phyloP scores from a whole-genome alignment of 148 eudicot species.

The Chenopodium berlandieri region DNA sequence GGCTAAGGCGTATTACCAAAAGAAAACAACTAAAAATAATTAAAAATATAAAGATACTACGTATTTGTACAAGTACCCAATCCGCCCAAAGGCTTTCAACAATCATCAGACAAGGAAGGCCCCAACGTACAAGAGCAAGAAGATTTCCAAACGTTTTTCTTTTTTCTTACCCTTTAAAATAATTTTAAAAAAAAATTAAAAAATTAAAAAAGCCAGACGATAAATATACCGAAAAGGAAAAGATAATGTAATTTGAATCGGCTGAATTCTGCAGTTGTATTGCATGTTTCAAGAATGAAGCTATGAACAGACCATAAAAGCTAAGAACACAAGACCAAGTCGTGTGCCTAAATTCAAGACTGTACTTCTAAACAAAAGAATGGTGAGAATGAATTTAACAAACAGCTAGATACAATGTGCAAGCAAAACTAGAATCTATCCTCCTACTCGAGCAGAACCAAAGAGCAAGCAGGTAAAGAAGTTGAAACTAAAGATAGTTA shows the following conservation, averaged over 20 bases:
- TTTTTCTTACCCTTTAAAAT: too few relatives aligned
- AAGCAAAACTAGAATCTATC: slow-evolving; percentile 1
- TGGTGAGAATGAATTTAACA: background rate
- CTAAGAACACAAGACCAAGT: background rate
- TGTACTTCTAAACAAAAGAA: background rate
- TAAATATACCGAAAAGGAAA: background rate
- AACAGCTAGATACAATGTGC: background rate
- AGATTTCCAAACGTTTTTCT: too few relatives aligned
- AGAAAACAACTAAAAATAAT: too few relatives aligned
- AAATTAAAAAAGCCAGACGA: too few relatives aligned
- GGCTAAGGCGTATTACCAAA: too few relatives aligned
- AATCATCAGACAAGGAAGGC: too few relatives aligned
- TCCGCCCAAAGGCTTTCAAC: too few relatives aligned
- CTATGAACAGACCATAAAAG: background rate
- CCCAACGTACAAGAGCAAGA: too few relatives aligned
- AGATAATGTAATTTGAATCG: background rate
- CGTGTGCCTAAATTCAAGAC: background rate
- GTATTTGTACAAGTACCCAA: too few relatives aligned
- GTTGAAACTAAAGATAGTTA: background rate
- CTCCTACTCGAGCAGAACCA: background rate
- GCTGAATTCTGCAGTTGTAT: background rate
- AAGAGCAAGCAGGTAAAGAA: background rate
- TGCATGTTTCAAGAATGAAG: background rate
- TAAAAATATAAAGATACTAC: too few relatives aligned
- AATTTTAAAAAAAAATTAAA: too few relatives aligned